Conservation (phyloP, 116 monocot species). For the Papilionanthe hybrid region DNA sequence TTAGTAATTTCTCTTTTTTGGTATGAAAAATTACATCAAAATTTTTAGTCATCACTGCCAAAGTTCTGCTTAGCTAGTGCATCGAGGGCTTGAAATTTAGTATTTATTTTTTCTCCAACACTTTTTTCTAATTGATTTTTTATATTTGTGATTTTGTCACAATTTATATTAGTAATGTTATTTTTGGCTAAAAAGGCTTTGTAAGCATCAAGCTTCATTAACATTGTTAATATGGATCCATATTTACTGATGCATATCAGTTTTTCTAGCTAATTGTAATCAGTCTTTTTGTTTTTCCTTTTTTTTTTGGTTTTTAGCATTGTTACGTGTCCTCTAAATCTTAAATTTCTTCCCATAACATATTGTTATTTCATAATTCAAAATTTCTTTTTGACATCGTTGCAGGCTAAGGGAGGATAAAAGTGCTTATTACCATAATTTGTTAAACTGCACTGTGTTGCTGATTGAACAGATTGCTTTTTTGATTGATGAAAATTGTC, state of each 20-base stretch:
- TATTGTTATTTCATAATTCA: not conserved
- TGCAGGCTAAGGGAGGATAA: constrained; percentile 45
- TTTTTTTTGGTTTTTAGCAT: not conserved
- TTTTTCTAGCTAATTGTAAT: not conserved
- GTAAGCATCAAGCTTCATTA: not conserved
- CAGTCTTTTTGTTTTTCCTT: not conserved
- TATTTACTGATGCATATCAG: not conserved
- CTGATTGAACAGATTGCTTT: constrained; percentile 39
- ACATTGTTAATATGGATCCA: not conserved
- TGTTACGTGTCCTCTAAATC: not conserved
- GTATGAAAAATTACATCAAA: not conserved
- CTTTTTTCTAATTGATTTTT: not conserved
- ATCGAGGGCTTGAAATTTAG: not conserved
- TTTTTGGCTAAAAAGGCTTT: not conserved
- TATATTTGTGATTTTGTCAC: not conserved
- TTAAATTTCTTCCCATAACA: not conserved
- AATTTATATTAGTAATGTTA: not conserved
- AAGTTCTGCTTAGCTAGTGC: not conserved
- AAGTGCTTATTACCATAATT: constrained; percentile 14
- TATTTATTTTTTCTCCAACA: not conserved
- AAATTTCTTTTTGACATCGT: constrained; percentile 2
- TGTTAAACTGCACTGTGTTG: constrained; percentile 27
- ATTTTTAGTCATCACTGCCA: not conserved
- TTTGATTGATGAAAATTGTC: constrained; percentile 42
- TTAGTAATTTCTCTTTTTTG: not conserved